Base-by-base conservation (phyloP, 805 yeast genomes). In the Dipodascopsis uninucleata region DNA sequence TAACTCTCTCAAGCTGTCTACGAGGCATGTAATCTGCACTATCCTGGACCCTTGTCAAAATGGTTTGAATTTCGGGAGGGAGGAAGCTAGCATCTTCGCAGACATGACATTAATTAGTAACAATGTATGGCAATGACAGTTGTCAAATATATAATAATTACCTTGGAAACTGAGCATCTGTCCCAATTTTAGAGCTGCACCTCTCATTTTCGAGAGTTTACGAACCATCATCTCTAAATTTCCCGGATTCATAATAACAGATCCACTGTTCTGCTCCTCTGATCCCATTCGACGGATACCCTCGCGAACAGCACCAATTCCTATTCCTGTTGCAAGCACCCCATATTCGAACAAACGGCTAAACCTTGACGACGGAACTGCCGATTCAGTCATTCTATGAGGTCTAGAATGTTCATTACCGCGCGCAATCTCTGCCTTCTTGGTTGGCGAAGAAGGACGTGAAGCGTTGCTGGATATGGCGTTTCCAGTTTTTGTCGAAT, bases 141-240 rank as follows among this genome's bases (percentile, higher is more conserved):
- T 4, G 26, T 14, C 38, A 20, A 8, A 20, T 2, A 34, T 14
- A 2, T 18, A 34, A 20, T 20, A 22, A 25, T 14, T 20, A 49
- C 53, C 57, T 66, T 93, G 98, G 64, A 93, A 90, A 1, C 96
- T 86, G 65, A 93, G 69, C 83, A 93, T 78, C 67, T 93, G 98
- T n/a, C 98, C 98, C 44, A 93, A 76, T 61, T 93, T 93, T 61
- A 93, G 71, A 2, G 98, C 98, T 1, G 97, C 98, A n/a, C 98
- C 98, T 61, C 98, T 76, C 98, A 93, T 93, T 60, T 85, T 80
- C 40, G 93, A 78, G 57, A 93, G 79, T 63, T 87, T 88, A 57
- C 78, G 79, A 9, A 95, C 95, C 71, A 93, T 78, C 41, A 94
- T 66, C 58, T 90, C 96, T 33, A 93, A 80, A 63, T 90, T 93